These are phyloP conservation scores for maize (Zea mays) DNA, from an alignment of 176 grass and related monocot genomes.

Conservation along the genomic window DNA sequence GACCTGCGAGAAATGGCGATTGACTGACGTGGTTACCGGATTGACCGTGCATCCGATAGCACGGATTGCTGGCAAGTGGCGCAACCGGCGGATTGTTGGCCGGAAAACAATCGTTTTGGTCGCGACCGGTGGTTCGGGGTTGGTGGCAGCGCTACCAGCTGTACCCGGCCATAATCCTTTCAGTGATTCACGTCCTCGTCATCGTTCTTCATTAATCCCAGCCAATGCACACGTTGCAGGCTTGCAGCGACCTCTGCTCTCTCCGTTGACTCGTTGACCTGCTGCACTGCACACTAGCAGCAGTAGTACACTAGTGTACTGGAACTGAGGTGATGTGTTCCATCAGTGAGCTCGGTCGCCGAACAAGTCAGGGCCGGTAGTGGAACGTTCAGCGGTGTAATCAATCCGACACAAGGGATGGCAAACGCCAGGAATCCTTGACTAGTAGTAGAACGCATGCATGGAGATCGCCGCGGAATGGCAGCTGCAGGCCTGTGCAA, in stretches of 20 bases:
- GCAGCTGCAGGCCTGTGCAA: too few relatives aligned
- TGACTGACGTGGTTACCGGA: neutral
- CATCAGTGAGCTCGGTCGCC: too few relatives aligned
- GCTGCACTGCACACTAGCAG: neutral
- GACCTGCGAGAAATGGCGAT: neutral
- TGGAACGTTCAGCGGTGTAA: too few relatives aligned
- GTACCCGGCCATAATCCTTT: neutral
- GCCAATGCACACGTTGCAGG: neutral
- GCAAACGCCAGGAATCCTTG: too few relatives aligned
- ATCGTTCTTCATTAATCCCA: neutral
- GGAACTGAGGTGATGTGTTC: neutral
- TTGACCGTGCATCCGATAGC: neutral
- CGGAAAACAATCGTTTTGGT: neutral
- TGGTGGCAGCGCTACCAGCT: neutral
- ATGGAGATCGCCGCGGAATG: too few relatives aligned
- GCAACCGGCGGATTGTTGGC: too few relatives aligned
- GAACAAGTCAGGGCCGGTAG: too few relatives aligned
- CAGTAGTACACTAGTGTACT: neutral
- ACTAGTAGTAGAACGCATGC: too few relatives aligned
- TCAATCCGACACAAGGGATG: too few relatives aligned
- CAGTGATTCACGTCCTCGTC: neutral
- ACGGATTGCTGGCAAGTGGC: neutral
- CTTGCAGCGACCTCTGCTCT: neutral
- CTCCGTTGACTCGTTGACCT: constrained; percentile 17
- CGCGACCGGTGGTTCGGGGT: neutral